Conservation (phyloP, 768 basidiomycete genomes). For the Pleurotus tuber-regium region DNA sequence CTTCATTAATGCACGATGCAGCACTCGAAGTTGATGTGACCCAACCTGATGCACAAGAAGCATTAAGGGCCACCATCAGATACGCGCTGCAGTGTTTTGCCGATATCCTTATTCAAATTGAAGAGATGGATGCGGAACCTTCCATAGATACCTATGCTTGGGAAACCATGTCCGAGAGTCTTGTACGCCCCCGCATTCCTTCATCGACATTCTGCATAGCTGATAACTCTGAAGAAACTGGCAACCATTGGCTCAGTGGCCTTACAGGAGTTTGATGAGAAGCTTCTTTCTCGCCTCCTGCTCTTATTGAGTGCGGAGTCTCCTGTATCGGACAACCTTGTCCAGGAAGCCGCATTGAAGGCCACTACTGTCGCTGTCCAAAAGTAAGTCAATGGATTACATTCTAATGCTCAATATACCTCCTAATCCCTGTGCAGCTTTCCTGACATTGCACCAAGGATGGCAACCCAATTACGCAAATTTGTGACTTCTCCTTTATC, state of each 20-base stretch:
- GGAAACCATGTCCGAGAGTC: slow-evolving; percentile 89
- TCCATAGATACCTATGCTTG: slow-evolving; percentile 85
- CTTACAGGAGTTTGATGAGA: slow-evolving; percentile 61
- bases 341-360: slow-evolving; percentile 89
- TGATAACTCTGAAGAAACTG: slow-evolving; percentile 61
- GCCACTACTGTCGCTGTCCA: slow-evolving; percentile 81
- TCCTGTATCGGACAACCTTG: slow-evolving; percentile 76
- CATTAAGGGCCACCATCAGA: slow-evolving; percentile 47
- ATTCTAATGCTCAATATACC: too few relatives aligned
- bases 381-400: slow-evolving; percentile 46
- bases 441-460: slow-evolving; percentile 68
- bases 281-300: slow-evolving; percentile 67
- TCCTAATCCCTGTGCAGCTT: slow-evolving; percentile 48
- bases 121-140: slow-evolving; percentile 80
- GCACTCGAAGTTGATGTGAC: slow-evolving; percentile 39
- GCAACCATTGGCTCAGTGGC: slow-evolving; percentile 80
- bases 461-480: slow-evolving; percentile 78
- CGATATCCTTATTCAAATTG: slow-evolving; percentile 74
- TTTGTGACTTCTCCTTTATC: slow-evolving; percentile 87
- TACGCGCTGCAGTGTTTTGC: slow-evolving; percentile 75
- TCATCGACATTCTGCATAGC: background rate
- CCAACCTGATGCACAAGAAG: slow-evolving; percentile 31
- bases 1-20: slow-evolving; percentile 56
- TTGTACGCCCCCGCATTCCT: slow-evolving; percentile 47
- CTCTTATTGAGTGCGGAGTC: slow-evolving; percentile 79